These are phyloP conservation scores for Venustampulla echinocandica DNA, from an alignment of 495 filamentous ascomycete genomes.

Conservation along the genomic window DNA sequence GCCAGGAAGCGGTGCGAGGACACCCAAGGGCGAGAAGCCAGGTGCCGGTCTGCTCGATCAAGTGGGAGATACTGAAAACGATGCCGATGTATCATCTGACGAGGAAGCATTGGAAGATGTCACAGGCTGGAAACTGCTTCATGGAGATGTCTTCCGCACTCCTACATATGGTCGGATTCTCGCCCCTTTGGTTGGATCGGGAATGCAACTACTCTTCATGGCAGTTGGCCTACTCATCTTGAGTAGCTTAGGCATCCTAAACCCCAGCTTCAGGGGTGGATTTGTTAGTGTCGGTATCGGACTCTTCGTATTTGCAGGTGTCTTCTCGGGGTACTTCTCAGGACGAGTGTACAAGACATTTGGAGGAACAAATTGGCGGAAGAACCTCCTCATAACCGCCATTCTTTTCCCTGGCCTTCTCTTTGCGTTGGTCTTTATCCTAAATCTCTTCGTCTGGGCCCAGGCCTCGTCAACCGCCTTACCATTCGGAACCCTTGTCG, in stretches of 20 bases:
- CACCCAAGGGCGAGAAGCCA: conserved; percentile 43
- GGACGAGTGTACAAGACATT: conserved; percentile 80
- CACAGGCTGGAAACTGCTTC: conserved; percentile 90
- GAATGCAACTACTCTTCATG: conserved; percentile 88
- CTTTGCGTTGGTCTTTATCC: conserved; percentile 69
- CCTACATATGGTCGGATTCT: conserved; percentile 69
- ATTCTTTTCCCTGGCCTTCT: conserved; percentile 76
- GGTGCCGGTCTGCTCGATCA: conserved; percentile 57
- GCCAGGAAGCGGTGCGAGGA: conserved; percentile 37
- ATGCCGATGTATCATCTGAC: conserved; percentile 58
- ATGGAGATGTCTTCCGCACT: conserved; percentile 85
- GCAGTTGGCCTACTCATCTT: conserved; percentile 67
- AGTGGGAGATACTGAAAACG: conserved; percentile 45
- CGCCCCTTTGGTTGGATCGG: conserved; percentile 79
- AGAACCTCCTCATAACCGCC: conserved; percentile 78
- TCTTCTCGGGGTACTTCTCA: conserved; percentile 92
- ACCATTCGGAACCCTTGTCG: conserved; percentile 76
- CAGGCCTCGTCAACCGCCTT: conserved; percentile 88
- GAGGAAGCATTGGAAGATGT: conserved; percentile 77
- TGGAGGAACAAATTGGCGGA: conserved; percentile 67
- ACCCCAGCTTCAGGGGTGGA: conserved; percentile 85
- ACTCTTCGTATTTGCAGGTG: conserved; percentile 78
- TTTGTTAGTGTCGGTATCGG: conserved; percentile 84
- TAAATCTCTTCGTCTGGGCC: conserved; percentile 92
- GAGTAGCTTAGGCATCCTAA: conserved; percentile 74